Evolutionary conservation across 176 grass and related monocot genomes (phyloP), one percentile per base, ranked within the genome.

Genomic region (Eragrostis curvula): DNA sequence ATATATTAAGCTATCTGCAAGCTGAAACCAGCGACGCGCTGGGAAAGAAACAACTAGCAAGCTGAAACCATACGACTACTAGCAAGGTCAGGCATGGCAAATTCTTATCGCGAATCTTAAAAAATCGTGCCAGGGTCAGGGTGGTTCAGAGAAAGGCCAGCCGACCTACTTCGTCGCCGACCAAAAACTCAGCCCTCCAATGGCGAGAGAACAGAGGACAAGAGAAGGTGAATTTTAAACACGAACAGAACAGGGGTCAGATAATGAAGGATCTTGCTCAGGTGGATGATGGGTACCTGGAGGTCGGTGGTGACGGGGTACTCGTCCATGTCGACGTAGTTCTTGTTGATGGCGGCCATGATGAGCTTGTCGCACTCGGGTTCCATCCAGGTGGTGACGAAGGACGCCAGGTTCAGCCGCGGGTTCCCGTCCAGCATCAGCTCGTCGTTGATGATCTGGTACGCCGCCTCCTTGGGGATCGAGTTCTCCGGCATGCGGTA

Each of bases 251-350:
- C n/a, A n/a, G n/a, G 69, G 24, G 27, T 46, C 68, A 27, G 16
- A 17, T 51, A 51, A 51, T 17, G 64, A 4, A 21, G 32, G 2
- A 3, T 1, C 8, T 67, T 7, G 15, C 21, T 39, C 16, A 3
- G 10, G 1, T 39, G 0, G 66, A 11, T 39, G 24, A 21, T 2
- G 41, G 24, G 15, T 63, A 93, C 96, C 96, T 99, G 96, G 63
- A 99, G 87, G 65, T 99, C 96, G 69, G 96, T 99, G 72, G 96
- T 99, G 65, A 99, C 87, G 0, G 96, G 96, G 66, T 99, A 99
- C 87, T 99, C 96, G 70, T 99, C 96, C 96, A 99, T 96, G 91
- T 99, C 96, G 73, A 99, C 96, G 41, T 99, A 99, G 77, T 99
- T 99, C 85, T 99, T 99, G 80, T 92, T 99, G 29, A 92, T 83